A percentile compares a stretch with the other conserved stretches of the same genome.
These are phyloP conservation scores for Tuber umbilicatum DNA, from an alignment of 495 filamentous ascomycete genomes.

Conservation along the genomic window DNA sequence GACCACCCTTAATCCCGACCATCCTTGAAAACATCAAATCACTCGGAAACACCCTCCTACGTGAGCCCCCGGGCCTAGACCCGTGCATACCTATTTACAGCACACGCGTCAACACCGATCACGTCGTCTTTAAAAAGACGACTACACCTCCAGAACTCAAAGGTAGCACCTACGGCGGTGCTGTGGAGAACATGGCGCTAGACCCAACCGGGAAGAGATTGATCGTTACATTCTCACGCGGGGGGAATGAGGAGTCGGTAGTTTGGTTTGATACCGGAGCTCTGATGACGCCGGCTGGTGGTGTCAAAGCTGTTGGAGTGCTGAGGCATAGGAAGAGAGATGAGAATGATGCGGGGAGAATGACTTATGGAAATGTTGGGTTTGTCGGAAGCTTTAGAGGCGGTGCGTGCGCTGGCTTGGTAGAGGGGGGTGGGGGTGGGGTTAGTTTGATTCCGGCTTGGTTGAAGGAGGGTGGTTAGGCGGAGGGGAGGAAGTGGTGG, in stretches of 20 bases:
- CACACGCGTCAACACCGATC: neutral
- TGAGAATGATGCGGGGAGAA: neutral
- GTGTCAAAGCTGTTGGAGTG: slow-evolving; percentile 17
- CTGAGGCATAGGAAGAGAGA: slow-evolving; percentile 13
- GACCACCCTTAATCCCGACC: neutral
- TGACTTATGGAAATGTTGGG: slow-evolving; percentile 13
- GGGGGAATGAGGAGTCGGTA: slow-evolving; percentile 7
- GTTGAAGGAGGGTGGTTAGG: neutral
- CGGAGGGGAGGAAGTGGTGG: neutral
- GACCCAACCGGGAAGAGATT: slow-evolving; percentile 22
- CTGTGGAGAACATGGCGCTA: slow-evolving; percentile 25
- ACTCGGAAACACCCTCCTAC: neutral
- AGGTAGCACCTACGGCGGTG: slow-evolving; percentile 12
- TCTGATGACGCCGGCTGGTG: slow-evolving; percentile 4
- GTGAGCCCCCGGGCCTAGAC: neutral
- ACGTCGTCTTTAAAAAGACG: neutral
- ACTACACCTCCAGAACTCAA: neutral
- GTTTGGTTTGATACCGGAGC: slow-evolving; percentile 27
- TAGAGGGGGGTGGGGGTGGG: slow-evolving; percentile 8
- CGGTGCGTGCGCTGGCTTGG: slow-evolving; percentile 26
- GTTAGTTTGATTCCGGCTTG: slow-evolving; percentile 24
- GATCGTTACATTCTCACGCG: slow-evolving; percentile 15
- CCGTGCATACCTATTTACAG: neutral
- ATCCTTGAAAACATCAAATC: neutral
- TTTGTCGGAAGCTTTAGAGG: slow-evolving; percentile 19